A percentile compares a stretch with the other conserved stretches of the same genome.
phyloP scores from a whole-genome alignment of 129 eudicot genomes.

The Erigeron canadensis region DNA sequence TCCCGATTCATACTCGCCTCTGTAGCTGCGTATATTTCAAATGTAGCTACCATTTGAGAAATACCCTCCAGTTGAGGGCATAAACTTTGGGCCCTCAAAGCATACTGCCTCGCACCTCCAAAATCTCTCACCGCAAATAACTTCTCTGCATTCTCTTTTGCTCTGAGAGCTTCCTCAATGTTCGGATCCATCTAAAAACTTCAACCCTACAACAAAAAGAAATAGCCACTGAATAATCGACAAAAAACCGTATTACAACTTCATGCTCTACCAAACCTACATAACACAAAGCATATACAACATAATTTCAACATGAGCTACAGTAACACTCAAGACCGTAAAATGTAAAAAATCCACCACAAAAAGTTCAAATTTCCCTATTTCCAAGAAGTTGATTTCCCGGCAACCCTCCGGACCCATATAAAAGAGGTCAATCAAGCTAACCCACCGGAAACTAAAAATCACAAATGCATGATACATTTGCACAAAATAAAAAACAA shows the following conservation, averaged over 20 bases:
- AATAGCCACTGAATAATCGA: conserved; percentile 13
- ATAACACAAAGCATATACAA: no score
- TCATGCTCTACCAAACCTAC: no score
- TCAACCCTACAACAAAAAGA: conserved; percentile 33
- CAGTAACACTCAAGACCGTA: not conserved
- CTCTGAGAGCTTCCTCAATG: conserved; percentile 74
- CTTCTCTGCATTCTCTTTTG: conserved; percentile 80
- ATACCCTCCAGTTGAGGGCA: conserved; percentile 87
- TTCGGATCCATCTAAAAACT: conserved; percentile 60
- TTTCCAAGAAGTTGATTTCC: not conserved
- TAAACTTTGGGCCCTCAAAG: conserved; percentile 71
- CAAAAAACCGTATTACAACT: not conserved
- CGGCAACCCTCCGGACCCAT: no score
- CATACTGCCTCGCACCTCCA: conserved; percentile 67
- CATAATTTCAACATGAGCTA: no score
- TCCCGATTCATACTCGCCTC: conserved; percentile 58
- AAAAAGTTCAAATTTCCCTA: not conserved
- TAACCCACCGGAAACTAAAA: no score
- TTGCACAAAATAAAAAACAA: conserved; percentile 1
- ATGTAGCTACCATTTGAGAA: conserved; percentile 91
- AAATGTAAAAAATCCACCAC: not conserved
- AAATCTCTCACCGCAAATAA: conserved; percentile 62
- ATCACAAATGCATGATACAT: conserved; percentile 1
- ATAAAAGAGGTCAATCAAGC: no score
- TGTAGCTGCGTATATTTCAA: conserved; percentile 65